phyloP scores from a whole-genome alignment of 495 filamentous ascomycete genomes.

The Tuber microsphaerosporum region DNA sequence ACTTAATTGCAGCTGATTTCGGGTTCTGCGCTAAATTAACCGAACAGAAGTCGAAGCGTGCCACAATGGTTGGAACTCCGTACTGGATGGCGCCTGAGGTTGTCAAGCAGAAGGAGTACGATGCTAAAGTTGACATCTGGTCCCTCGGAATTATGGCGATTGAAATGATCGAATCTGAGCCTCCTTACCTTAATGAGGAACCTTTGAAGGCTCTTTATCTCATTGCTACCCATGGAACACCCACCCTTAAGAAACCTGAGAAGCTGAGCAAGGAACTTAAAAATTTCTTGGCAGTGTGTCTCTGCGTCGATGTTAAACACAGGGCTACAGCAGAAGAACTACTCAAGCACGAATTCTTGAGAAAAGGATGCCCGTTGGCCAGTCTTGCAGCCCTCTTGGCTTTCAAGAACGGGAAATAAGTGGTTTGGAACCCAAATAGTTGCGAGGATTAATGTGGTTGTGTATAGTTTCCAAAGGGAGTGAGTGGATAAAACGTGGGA shows the following conservation, averaged over 20 bases:
- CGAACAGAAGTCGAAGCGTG: slow-evolving; percentile 90
- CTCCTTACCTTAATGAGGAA: slow-evolving; percentile 95
- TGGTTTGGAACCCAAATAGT: slow-evolving; percentile 23
- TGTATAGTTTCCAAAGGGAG: slow-evolving; percentile 2
- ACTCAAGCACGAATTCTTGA: slow-evolving; percentile 68
- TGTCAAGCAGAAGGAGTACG: slow-evolving; percentile 98
- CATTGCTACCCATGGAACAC: slow-evolving; percentile 96
- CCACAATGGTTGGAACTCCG: slow-evolving; percentile 97
- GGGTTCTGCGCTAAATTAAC: slow-evolving; percentile 99
- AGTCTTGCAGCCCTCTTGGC: slow-evolving; percentile 79
- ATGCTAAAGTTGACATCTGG: slow-evolving; percentile 97
- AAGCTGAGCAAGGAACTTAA: slow-evolving; percentile 95
- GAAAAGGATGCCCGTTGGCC: slow-evolving; percentile 67
- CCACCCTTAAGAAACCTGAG: slow-evolving; percentile 92
- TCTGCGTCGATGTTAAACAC: slow-evolving; percentile 93
- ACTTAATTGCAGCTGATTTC: slow-evolving; percentile 66
- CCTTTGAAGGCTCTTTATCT: slow-evolving; percentile 93
- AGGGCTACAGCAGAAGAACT: slow-evolving; percentile 85
- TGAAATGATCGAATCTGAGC: slow-evolving; percentile 99
- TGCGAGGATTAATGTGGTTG: slow-evolving; percentile 30
- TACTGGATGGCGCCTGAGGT: slow-evolving; percentile 99
- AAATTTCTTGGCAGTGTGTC: slow-evolving; percentile 86
- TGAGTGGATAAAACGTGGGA: slow-evolving; percentile 8
- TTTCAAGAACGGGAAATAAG: slow-evolving; percentile 52
- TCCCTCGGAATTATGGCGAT: slow-evolving; percentile 99